These are phyloP conservation scores for Scedosporium aurantiacum DNA, from an alignment of 2,329 filamentous ascomycete species.

Conservation along the genomic window DNA sequence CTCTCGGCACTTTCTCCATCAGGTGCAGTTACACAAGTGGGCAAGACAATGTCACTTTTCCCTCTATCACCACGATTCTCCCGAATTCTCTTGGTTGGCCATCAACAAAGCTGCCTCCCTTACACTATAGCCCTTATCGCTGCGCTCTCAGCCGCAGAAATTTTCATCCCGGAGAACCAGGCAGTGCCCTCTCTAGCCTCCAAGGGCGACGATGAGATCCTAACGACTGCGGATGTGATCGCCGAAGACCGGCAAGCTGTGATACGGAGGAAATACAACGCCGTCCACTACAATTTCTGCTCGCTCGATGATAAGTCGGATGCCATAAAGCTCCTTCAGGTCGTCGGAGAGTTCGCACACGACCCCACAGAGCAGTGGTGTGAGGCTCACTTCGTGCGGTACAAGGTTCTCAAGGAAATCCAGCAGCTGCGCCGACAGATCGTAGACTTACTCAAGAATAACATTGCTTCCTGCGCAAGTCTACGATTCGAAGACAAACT, in stretches of 20 bases:
- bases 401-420: conserved; percentile 79
- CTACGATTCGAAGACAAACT: conserved; percentile 45
- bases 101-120: conserved; percentile 69
- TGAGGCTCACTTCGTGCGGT: conserved; percentile 70
- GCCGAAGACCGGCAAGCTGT: conserved; percentile 60
- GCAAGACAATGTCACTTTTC: conserved; percentile 75
- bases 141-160: conserved; percentile 74
- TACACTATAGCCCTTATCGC: conserved; percentile 85
- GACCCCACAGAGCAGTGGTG: conserved; percentile 66
- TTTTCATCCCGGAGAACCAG: conserved; percentile 76
- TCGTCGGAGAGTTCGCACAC: conserved; percentile 77
- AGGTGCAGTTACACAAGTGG: conserved; percentile 63
- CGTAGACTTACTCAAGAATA: conserved; percentile 64
- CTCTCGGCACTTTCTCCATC: conserved; percentile 65
- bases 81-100: conserved; percentile 81
- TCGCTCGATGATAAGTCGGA: conserved; percentile 75
- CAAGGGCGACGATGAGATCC: conserved; percentile 22
- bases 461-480: conserved; percentile 39
- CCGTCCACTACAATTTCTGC: conserved; percentile 68
- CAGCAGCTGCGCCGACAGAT: conserved; percentile 75
- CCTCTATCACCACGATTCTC: conserved; percentile 84
- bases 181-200: conserved; percentile 46
- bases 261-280: conserved; percentile 50
- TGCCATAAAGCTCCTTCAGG: conserved; percentile 80
- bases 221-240: conserved; percentile 54